Evolutionary conservation across 1,139 yeast genomes (phyloP).

Genomic region (Debaryomyces robertsiae): DNA sequence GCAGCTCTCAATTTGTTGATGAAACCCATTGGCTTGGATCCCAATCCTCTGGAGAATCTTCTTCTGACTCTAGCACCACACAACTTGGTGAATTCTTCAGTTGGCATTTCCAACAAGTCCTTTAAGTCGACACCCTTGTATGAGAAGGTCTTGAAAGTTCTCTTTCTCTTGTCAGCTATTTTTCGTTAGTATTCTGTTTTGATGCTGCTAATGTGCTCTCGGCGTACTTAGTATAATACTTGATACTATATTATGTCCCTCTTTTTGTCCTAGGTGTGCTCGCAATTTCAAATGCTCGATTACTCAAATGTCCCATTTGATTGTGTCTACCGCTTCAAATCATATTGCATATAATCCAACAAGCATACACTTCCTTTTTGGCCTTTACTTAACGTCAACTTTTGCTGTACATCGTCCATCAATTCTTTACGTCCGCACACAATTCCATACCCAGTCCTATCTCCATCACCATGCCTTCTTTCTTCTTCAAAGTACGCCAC

Average conservation of each 20-base stretch:
- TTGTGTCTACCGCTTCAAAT: no score
- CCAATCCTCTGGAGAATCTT: conserved; percentile 98
- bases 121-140: conserved; percentile 98
- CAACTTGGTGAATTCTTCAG: conserved; percentile 95
- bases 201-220: no score
- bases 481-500: background rate
- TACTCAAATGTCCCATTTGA: no score
- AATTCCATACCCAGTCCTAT: no score
- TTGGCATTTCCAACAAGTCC: conserved; percentile 90
- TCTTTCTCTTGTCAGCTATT: conserved; percentile 75
- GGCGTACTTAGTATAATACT: background rate
- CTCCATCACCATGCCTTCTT: background rate
- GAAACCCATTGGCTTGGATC: conserved; percentile 94
- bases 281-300: no score
- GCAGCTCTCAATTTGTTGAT: conserved; percentile 98
- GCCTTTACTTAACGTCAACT: no score
- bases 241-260: conserved; percentile 6
- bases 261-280: no score
- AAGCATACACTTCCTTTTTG: no score
- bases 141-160: conserved; percentile 95
- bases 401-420: no score
- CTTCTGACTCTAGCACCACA: conserved; percentile 99
- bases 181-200: conserved; percentile 30
- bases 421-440: no score
- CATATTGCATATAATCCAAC: no score